These are phyloP conservation scores for Chenopodium album DNA, from an alignment of 148 eudicot species.

Conservation along the genomic window DNA sequence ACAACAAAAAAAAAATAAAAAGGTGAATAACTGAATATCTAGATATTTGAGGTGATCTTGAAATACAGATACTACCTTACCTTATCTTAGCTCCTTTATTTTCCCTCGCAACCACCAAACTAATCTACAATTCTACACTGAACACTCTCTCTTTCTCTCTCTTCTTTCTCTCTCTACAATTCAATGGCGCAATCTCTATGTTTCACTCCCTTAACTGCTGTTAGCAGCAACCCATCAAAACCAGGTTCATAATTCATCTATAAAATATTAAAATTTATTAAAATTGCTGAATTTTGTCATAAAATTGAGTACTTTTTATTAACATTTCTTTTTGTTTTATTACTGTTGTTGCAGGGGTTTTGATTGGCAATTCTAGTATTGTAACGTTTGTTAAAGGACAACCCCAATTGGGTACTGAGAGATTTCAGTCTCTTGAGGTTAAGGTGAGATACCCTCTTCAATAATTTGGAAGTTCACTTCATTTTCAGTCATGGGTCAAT, in stretches of 20 bases:
- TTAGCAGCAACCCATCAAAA: constrained; percentile 23
- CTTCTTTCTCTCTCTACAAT: neutral
- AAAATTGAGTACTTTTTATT: neutral
- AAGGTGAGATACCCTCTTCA: constrained; percentile 28
- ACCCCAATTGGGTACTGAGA: constrained; percentile 24
- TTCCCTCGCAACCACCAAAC: constrained; percentile 13
- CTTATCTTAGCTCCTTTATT: constrained; percentile 17
- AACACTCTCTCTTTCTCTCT: constrained; percentile 4
- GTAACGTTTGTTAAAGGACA: constrained; percentile 24
- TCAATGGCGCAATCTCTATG: constrained; percentile 37
- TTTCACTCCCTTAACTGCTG: constrained; percentile 28
- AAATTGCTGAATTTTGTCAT: constrained; percentile 1
- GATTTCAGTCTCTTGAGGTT: constrained; percentile 38
- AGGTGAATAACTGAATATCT: neutral
- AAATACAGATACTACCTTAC: neutral
- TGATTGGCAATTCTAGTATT: constrained; percentile 25
- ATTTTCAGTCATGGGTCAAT: neutral
- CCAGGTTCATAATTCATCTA: constrained; percentile 38
- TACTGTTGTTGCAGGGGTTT: constrained; percentile 20
- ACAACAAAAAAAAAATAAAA: too few species aligned
- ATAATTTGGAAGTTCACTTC: neutral
- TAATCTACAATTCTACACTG: neutral
- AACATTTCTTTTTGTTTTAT: neutral
- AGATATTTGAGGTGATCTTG: neutral
- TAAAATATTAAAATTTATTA: neutral